Evolutionary conservation across 805 yeast genomes (phyloP).

Genomic region (Metschnikowia proteae): DNA sequence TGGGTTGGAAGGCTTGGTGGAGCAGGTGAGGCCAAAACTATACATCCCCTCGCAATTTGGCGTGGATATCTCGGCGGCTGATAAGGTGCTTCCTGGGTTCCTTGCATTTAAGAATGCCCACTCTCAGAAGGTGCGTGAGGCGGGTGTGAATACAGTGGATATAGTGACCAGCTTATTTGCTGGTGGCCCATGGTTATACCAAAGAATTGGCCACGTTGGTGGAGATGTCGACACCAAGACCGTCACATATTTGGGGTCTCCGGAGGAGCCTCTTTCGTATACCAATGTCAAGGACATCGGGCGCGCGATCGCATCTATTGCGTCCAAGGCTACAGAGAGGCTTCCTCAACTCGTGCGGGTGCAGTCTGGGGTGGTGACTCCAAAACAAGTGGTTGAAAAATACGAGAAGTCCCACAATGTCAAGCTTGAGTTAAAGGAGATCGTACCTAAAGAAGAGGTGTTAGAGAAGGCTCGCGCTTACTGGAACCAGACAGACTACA

Average conservation of each 20-base stretch:
- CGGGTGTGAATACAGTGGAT: constrained; percentile 47
- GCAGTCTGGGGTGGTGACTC: constrained; percentile 37
- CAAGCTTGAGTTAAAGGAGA: constrained; percentile 25
- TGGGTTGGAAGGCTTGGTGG: constrained; percentile 36
- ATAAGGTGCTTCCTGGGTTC: constrained; percentile 32
- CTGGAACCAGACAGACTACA: constrained; percentile 20
- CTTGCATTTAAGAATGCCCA: constrained; percentile 32
- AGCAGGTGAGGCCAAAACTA: constrained; percentile 42
- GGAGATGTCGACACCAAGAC: constrained; percentile 29
- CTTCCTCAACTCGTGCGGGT: constrained; percentile 46
- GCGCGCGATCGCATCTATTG: constrained; percentile 37
- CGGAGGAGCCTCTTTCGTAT: constrained; percentile 20
- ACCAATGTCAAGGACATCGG: constrained; percentile 39
- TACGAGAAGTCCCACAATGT: constrained; percentile 40
- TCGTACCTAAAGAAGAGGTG: constrained; percentile 22
- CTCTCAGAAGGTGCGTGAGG: constrained; percentile 34
- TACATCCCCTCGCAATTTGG: constrained; percentile 65
- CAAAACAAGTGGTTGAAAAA: constrained; percentile 33
- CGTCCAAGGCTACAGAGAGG: constrained; percentile 25
- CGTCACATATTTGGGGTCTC: constrained; percentile 41
- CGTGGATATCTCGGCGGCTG: constrained; percentile 32
- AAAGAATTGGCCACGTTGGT: constrained; percentile 32
- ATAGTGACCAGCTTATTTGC: constrained; percentile 39
- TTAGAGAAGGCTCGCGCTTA: constrained; percentile 28
- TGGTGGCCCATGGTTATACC: constrained; percentile 31